These are phyloP conservation scores for Cudoniella acicularis DNA, from an alignment of 495 filamentous ascomycete genomes.

Conservation along the genomic window DNA sequence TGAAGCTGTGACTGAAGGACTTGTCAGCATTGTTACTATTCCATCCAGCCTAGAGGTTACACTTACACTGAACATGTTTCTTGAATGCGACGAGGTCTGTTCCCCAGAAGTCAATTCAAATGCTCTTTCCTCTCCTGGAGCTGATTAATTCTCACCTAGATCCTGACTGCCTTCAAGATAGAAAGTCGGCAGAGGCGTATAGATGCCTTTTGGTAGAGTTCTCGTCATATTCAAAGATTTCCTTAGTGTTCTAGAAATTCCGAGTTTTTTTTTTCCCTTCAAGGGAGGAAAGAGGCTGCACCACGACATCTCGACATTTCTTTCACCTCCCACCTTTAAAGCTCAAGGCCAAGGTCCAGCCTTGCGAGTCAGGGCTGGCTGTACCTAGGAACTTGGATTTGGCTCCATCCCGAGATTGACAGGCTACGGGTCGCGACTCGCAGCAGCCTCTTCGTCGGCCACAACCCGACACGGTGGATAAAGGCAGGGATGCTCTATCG, in stretches of 20 bases:
- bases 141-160: neutral
- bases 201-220: neutral
- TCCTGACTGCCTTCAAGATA: neutral
- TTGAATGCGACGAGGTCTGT: neutral
- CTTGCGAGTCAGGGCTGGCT: no score
- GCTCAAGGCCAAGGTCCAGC: no score
- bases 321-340: no score
- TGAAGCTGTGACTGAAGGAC: neutral
- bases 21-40: neutral
- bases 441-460: neutral
- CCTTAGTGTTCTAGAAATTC: no score
- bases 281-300: no score
- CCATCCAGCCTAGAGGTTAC: neutral
- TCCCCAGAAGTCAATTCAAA: neutral
- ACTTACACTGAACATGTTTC: neutral
- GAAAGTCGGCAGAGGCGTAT: neutral
- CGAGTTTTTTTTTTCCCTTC: no score
- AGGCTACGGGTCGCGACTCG: no score
- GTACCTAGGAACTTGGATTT: no score
- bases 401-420: no score
- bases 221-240: neutral
- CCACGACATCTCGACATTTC: no score
- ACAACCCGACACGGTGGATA: neutral
- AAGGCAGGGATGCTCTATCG: no score
- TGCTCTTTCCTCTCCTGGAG: neutral